phyloP scores from a whole-genome alignment of 225 moss, liverwort and hornwort genomes.

The Bryoerythrophyllum caledonicum region DNA sequence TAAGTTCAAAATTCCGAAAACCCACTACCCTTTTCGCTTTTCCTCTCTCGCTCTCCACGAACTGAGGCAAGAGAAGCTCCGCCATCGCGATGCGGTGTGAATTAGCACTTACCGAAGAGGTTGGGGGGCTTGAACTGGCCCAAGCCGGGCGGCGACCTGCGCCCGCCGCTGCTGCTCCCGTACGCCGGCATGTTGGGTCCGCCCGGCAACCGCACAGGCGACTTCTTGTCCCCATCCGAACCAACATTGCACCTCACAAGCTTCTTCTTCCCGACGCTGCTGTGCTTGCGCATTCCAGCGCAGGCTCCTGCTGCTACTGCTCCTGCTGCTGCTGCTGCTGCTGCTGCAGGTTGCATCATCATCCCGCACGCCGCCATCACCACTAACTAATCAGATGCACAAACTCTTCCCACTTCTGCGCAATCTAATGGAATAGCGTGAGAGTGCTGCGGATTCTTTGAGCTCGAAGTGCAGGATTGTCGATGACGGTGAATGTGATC shows the following conservation, averaged over 20 bases:
- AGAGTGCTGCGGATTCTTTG: background rate
- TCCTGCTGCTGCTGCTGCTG: slow-evolving; percentile 8
- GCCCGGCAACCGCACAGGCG: slow-evolving; percentile 50
- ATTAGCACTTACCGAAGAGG: slow-evolving; percentile 31
- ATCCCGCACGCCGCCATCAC: slow-evolving; percentile 27
- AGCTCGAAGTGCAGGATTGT: too few species aligned
- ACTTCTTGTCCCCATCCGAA: slow-evolving; percentile 17
- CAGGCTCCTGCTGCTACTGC: background rate
- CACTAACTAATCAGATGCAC: slow-evolving; percentile 14
- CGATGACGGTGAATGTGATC: too few species aligned
- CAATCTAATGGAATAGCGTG: too few species aligned
- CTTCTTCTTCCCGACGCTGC: background rate
- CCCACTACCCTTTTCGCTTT: too few species aligned
- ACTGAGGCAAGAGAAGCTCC: too few species aligned
- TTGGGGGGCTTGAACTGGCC: slow-evolving; percentile 51
- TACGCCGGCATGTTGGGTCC: slow-evolving; percentile 23
- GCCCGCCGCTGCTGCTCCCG: slow-evolving; percentile 14
- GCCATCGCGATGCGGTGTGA: too few species aligned
- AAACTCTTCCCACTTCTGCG: too few species aligned
- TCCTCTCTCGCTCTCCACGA: background rate
- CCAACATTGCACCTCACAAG: slow-evolving; percentile 7
- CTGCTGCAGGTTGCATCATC: slow-evolving; percentile 1
- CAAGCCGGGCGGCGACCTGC: slow-evolving; percentile 42
- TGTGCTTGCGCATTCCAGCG: background rate
- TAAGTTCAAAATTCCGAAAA: too few species aligned